phyloP scores from a whole-genome alignment of 371 early-diverging fungal genomes.

The Capillidium heterosporum region DNA sequence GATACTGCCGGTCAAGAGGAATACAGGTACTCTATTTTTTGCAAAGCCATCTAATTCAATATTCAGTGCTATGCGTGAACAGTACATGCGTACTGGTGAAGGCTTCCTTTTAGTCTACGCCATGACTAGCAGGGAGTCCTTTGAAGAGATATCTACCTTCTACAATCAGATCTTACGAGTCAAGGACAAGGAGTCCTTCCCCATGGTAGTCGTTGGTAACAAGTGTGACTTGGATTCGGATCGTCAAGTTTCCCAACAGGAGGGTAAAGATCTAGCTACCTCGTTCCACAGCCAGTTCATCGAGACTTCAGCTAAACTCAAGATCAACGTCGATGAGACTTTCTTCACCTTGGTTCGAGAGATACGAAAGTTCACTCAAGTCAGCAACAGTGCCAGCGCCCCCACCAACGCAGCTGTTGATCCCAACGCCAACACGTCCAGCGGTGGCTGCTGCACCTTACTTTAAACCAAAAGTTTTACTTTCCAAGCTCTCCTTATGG shows the following conservation, averaged over 20 bases:
- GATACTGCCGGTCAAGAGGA: slow-evolving; percentile 91
- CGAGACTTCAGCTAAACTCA: slow-evolving; percentile 83
- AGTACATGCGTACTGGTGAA: slow-evolving; percentile 73
- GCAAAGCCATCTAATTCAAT: not conserved
- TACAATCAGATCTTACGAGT: slow-evolving; percentile 60
- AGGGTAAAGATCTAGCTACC: slow-evolving; percentile 72
- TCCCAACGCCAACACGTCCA: not conserved
- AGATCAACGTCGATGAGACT: slow-evolving; percentile 78
- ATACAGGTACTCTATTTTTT: slow-evolving; percentile 31
- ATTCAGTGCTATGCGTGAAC: slow-evolving; percentile 9
- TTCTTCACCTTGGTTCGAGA: slow-evolving; percentile 79
- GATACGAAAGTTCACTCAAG: slow-evolving; percentile 34
- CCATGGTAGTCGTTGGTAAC: slow-evolving; percentile 84
- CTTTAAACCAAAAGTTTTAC: too few relatives aligned
- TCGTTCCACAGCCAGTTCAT: slow-evolving; percentile 58
- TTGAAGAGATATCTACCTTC: slow-evolving; percentile 61
- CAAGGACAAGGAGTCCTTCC: slow-evolving; percentile 64
- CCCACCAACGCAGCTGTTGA: not conserved
- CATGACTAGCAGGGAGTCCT: slow-evolving; percentile 51
- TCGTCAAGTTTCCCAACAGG: slow-evolving; percentile 41
- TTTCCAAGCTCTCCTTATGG: too few relatives aligned
- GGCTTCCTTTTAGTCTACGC: slow-evolving; percentile 70
- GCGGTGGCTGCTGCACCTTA: too few relatives aligned
- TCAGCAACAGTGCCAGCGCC: too few relatives aligned
- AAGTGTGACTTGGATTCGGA: slow-evolving; percentile 79